Base-by-base conservation (phyloP, 2,329 filamentous ascomycete species). In the Plenodomus biglobosus region DNA sequence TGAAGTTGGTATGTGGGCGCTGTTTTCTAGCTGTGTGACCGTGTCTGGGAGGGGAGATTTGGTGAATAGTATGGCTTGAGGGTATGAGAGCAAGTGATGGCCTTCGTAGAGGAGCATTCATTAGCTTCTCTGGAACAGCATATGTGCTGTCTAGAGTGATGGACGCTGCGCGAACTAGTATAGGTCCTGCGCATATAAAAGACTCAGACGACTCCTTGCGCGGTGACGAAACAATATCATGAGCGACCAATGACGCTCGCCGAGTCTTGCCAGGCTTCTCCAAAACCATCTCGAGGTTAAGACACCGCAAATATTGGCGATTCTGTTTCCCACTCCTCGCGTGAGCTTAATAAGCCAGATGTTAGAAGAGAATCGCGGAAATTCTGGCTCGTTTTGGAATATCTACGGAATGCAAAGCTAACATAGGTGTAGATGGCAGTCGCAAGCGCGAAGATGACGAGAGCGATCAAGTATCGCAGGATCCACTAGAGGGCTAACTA, bases 351-450 rank as follows among this genome's bases (percentile, higher is more conserved):
- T 0, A 52, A 44, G 1, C 44, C 50, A 10, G 39, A 47, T 2
- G 39, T 50, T 1, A 48, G 45, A 10, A 8, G 27, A 6, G 57
- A 60, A 16, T 56, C 46, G 20, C 56, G 56, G 6, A 45, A 30
- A 20, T 44, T 52, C n/a, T 59, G 43, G 3, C 56, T 53, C 13
- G 49, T 21, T 16, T 46, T 62, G 36, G 58, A 66, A 58, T 61
- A 75, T 55, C 50, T 46, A 13, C 69, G 71, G 52, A 80, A 68
- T 42, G 65, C 52, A 41, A 65, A 66, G 0, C 75, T 74, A 7
- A 91, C 83, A 54, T 89, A 87, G 10, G 82, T 63, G 64, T 91
- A 91, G n/a, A 91, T 85, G 6, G 80, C 81, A 19, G 81, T 73
- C 40, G 90, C 89, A 2, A 88, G 80, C 21, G 76, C 68, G 27